phyloP scores from a whole-genome alignment of 208 protist genomes.

The Acanthamoeba healyi region DNA sequence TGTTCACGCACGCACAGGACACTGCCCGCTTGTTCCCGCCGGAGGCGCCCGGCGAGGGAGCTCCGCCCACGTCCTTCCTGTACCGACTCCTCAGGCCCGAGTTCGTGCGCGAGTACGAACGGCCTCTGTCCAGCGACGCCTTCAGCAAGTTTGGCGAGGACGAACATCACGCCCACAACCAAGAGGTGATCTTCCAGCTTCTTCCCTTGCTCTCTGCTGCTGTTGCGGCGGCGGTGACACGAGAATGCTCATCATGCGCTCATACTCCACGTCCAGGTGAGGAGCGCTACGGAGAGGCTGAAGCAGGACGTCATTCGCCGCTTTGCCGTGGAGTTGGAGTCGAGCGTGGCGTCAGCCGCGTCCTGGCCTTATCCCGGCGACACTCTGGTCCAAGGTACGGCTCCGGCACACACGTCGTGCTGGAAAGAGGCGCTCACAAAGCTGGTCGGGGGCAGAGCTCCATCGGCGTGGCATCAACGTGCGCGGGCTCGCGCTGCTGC shows the following conservation, averaged over 20 bases:
- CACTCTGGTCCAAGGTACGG: not conserved
- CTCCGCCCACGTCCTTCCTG: slow-evolving; percentile 29
- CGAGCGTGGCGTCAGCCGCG: not conserved
- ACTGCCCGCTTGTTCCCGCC: slow-evolving; percentile 23
- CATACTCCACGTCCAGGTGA: not conserved
- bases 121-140: slow-evolving; percentile 62
- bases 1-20: not conserved
- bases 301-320: slow-evolving; percentile 15
- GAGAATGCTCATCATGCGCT: not conserved
- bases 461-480: slow-evolving; percentile 64
- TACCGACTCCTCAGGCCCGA: slow-evolving; percentile 50
- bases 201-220: no score
- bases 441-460: not conserved
- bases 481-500: not conserved
- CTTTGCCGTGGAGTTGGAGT: slow-evolving; percentile 38
- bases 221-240: no score
- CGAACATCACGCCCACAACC: slow-evolving; percentile 40
- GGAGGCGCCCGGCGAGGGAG: slow-evolving; percentile 24
- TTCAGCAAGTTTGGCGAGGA: slow-evolving; percentile 67
- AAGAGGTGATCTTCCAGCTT: not conserved
- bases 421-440: no score
- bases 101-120: slow-evolving; percentile 38
- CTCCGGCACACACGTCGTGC: not conserved
- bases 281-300: slow-evolving; percentile 14
- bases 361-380: slow-evolving; percentile 13